Evolutionary conservation across 2,329 filamentous ascomycete genomes (phyloP).

Genomic region (Stenocarpella maydis): DNA sequence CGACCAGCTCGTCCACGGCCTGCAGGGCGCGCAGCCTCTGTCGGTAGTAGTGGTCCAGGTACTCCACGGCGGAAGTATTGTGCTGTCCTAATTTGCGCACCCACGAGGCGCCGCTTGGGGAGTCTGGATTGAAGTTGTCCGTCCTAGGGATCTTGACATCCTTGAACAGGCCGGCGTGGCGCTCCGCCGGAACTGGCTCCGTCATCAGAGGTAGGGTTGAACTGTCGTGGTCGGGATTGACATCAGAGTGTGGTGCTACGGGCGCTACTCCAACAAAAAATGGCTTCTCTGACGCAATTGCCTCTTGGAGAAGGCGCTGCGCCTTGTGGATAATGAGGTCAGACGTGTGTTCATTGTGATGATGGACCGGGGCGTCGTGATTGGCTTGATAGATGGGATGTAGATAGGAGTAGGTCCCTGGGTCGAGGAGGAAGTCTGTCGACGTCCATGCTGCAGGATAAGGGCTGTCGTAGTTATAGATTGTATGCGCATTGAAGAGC

Average conservation of each 20-base stretch:
- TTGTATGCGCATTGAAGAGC: slow-evolving; percentile 60
- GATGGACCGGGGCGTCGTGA: slow-evolving; percentile 59
- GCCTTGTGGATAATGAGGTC: slow-evolving; percentile 63
- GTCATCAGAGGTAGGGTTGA: slow-evolving; percentile 42
- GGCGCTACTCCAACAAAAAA: slow-evolving; percentile 70
- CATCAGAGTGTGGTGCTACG: slow-evolving; percentile 64
- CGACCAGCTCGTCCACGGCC: slow-evolving; percentile 63
- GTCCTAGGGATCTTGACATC: slow-evolving; percentile 68
- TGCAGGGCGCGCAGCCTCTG: slow-evolving; percentile 61
- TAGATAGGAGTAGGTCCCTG: slow-evolving; percentile 73
- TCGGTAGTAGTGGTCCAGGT: slow-evolving; percentile 61
- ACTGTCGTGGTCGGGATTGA: slow-evolving; percentile 60
- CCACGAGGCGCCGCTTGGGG: slow-evolving; percentile 55
- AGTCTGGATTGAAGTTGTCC: slow-evolving; percentile 70
- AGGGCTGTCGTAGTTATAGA: slow-evolving; percentile 59
- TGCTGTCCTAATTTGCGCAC: slow-evolving; percentile 50
- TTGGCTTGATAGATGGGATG: slow-evolving; percentile 71
- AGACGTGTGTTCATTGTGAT: slow-evolving; percentile 62
- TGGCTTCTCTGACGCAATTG: slow-evolving; percentile 55
- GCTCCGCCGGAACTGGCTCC: slow-evolving; percentile 63
- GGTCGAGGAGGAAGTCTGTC: slow-evolving; percentile 68
- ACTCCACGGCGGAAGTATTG: slow-evolving; percentile 48
- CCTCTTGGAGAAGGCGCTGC: slow-evolving; percentile 62
- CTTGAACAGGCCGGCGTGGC: slow-evolving; percentile 68
- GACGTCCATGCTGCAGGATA: slow-evolving; percentile 64